These are phyloP conservation scores for Arachnomyces sp. DNA, from an alignment of 2,329 filamentous ascomycete genomes.

Conservation along the genomic window DNA sequence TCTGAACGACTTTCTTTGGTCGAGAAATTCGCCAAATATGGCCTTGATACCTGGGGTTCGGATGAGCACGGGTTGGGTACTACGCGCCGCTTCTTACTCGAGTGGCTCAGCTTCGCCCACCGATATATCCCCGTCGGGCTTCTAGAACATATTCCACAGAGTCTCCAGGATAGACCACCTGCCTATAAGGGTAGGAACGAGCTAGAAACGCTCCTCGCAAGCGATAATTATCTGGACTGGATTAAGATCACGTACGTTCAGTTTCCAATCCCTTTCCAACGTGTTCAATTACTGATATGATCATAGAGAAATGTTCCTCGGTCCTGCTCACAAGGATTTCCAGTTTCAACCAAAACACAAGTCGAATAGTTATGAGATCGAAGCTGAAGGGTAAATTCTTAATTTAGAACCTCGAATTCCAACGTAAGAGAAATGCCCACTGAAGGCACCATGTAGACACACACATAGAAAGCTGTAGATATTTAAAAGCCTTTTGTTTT, in stretches of 20 bases:
- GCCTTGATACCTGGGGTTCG: slow-evolving; percentile 88
- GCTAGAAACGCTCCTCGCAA: slow-evolving; percentile 85
- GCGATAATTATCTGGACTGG: slow-evolving; percentile 92
- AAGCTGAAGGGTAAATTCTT: slow-evolving; percentile 60
- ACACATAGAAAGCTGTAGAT: background rate
- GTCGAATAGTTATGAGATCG: slow-evolving; percentile 80
- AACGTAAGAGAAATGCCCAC: too few relatives aligned
- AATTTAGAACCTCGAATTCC: too few relatives aligned
- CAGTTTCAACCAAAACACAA: slow-evolving; percentile 97
- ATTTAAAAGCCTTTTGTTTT: too few relatives aligned
- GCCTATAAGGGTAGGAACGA: slow-evolving; percentile 78
- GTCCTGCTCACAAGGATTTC: slow-evolving; percentile 82
- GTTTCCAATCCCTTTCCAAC: slow-evolving; percentile 5
- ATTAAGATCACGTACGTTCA: slow-evolving; percentile 84
- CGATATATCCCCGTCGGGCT: slow-evolving; percentile 87
- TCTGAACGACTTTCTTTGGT: slow-evolving; percentile 77
- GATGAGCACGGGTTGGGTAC: slow-evolving; percentile 90
- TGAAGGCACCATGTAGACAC: too few relatives aligned
- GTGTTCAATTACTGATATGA: slow-evolving; percentile 6
- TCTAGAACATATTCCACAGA: slow-evolving; percentile 79
- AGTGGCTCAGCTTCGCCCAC: slow-evolving; percentile 90
- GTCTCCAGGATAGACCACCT: slow-evolving; percentile 81
- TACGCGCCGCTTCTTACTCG: slow-evolving; percentile 83
- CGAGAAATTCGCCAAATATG: slow-evolving; percentile 83
- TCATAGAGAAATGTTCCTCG: slow-evolving; percentile 89